Percentiles rank a stretch among this genome's conserved stretches.
Conservation (phyloP, 345 rosid species). For the Firmiana major region DNA sequence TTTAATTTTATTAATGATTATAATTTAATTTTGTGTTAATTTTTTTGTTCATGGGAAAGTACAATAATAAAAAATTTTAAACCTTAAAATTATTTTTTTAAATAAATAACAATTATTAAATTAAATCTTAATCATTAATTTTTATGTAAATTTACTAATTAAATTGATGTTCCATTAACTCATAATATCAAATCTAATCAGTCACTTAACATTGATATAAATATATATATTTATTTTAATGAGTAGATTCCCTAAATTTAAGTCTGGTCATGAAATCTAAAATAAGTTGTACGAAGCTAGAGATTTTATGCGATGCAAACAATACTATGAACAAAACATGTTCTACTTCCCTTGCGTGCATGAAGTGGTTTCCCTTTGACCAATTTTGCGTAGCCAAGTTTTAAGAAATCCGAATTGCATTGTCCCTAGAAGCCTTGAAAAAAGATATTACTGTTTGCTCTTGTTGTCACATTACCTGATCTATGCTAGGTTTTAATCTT, state of each 20-base stretch:
- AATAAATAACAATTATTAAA: no score
- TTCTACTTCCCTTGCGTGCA: slow-evolving; percentile 30
- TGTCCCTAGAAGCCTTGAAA: not conserved
- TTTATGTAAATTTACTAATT: no score
- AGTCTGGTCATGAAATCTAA: slow-evolving; percentile 14
- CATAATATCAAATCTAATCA: no score
- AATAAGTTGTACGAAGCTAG: not conserved
- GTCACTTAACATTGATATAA: no score
- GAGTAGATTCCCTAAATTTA: slow-evolving; percentile 5
- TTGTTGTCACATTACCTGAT: not conserved
- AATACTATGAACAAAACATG: slow-evolving; percentile 8
- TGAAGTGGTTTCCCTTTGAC: slow-evolving; percentile 26
- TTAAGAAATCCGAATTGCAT: slow-evolving; percentile 6
- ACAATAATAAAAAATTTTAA: no score
- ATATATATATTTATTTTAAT: no score
- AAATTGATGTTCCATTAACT: no score
- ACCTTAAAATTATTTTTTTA: no score
- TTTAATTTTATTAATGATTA: no score
- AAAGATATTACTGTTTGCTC: not conserved
- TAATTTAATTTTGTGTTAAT: no score
- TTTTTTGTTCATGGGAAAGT: no score
- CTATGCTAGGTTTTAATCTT: not conserved
- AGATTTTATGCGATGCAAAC: slow-evolving; percentile 17
- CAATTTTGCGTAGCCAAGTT: slow-evolving; percentile 26
- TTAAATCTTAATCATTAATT: no score